Evolutionary conservation across 179 eudicot species (phyloP), one percentile per base, ranked within the genome.

Genomic region (Gypsophila paniculata): DNA sequence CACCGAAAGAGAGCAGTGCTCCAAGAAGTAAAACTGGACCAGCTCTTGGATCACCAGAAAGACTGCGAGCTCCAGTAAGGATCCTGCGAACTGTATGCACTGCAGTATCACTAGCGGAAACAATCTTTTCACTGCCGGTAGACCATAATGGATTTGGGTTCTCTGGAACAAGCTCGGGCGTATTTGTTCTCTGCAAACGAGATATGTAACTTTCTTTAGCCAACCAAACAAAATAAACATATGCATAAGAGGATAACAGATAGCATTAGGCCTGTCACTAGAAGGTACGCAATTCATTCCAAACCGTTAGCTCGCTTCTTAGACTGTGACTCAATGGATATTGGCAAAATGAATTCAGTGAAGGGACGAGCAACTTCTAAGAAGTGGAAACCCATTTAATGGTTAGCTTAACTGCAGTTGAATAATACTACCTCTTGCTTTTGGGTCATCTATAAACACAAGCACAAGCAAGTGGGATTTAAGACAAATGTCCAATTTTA

Each of bases 141-240:
- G 87, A 79, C 98, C 96, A 91, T 32, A 83, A 77, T n/a, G 88
- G 86, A 78, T 85, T 87, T 59, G 86, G 76, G 71, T 84, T 85
- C 83, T 94, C 99, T 9, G 89, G 88, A 72, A 91, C 85, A 71
- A 94, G 91, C 68, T 77, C 90, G 8, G 99, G 99, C 52, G 94
- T 76, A 78, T 62, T 87, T 61, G 91, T 71, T 82, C 85, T 88
- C 98, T 93, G 87, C 81, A 79, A 59, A 60, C 52, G 14, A 19
- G 22, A 71, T 58, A 18, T 48, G 26, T 1, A 21, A 29, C 1
- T 29, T 29, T 29, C 34, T 29, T 29, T 29, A 29, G 34, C 34
- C 34, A 29, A 29, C 25, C 55, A 61, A 18, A 54, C 38, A 21
- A 15, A 44, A 14, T 18, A 25, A 55, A 55, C 49, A 54, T 34